Evolutionary conservation across 2,329 filamentous ascomycete genomes (phyloP), one percentile per base, ranked within the genome.

Genomic region (Orbilia quercus): DNA sequence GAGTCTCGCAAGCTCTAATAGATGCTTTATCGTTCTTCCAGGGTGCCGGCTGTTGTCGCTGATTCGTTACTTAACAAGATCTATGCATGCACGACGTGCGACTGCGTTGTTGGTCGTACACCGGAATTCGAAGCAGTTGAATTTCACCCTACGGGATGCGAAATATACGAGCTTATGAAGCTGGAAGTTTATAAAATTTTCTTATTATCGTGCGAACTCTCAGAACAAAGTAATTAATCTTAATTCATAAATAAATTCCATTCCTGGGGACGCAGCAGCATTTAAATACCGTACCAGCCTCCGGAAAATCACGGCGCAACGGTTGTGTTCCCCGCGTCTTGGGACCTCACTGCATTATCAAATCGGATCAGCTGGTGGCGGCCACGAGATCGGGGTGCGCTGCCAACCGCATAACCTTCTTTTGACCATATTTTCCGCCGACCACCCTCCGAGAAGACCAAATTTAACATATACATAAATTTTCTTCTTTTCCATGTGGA

Each of bases 351-450:
- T 31, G 5, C 45, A 53, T 55, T 12, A 54, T 66, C 69, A 51
- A 65, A 65, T 72, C 59, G 60, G 60, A 72, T 65, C 67, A 72
- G 59, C 55, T 65, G 69, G 31, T 57, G 28, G 28, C 42, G 14
- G 60, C 69, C 69, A 73, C 69, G 69, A 73, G 69, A 66, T 66
- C 67, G 28, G 31, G 28, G 22, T n/a, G n/a, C n/a, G n/a, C n/a
- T n/a, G n/a, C n/a, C n/a, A n/a, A n/a, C n/a, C n/a, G n/a, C n/a
- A n/a, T n/a, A n/a, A n/a, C n/a, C n/a, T n/a, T n/a, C n/a, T n/a
- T n/a, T n/a, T n/a, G n/a, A n/a, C n/a, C n/a, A n/a, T n/a, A n/a
- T n/a, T n/a, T n/a, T n/a, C n/a, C n/a, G n/a, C n/a, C n/a, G n/a
- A n/a, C n/a, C n/a, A n/a, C n/a, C n/a, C n/a, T n/a, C n/a, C n/a